These are phyloP conservation scores for Emergomyces orientalis DNA, from an alignment of 2,329 filamentous ascomycete genomes.

Conservation along the genomic window DNA sequence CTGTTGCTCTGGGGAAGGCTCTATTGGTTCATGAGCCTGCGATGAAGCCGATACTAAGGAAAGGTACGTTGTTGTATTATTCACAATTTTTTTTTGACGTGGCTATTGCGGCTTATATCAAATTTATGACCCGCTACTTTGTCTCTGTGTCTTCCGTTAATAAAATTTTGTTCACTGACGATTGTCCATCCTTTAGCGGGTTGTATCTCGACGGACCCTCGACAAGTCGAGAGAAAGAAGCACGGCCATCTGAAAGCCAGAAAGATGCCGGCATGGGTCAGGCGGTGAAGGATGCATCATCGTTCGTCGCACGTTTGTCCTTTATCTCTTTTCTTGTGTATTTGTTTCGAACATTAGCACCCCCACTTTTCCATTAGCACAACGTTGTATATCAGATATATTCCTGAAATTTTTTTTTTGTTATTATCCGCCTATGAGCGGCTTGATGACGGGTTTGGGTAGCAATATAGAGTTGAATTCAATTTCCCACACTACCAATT, in stretches of 20 bases:
- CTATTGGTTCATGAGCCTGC: slow-evolving; percentile 84
- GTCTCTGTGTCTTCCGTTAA: neutral
- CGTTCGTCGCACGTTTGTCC: slow-evolving; percentile 6
- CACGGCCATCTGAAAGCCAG: slow-evolving; percentile 89
- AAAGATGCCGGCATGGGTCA: slow-evolving; percentile 98
- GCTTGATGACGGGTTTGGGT: neutral
- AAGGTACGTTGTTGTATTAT: slow-evolving; percentile 56
- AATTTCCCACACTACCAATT: neutral
- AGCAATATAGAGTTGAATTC: neutral
- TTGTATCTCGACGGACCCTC: slow-evolving; percentile 80
- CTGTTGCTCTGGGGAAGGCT: slow-evolving; percentile 79
- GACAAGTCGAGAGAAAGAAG: slow-evolving; percentile 97
- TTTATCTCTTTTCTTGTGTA: slow-evolving; percentile 6
- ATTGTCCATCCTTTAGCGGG: slow-evolving; percentile 56
- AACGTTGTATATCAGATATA: slow-evolving; percentile 4
- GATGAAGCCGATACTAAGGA: slow-evolving; percentile 75
- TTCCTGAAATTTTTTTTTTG: neutral
- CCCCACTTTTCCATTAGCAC: neutral
- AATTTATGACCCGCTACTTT: too few relatives aligned
- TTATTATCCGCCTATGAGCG: neutral
- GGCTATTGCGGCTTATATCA: neutral
- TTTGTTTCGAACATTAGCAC: neutral
- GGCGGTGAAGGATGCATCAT: slow-evolving; percentile 46
- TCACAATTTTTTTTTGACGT: neutral
- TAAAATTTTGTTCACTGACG: slow-evolving; percentile 9